Percentiles rank a stretch among this genome's conserved stretches.
Evolutionary conservation across 106 monocot genomes (phyloP).

Genomic region (Dendrobium catenatum): DNA sequence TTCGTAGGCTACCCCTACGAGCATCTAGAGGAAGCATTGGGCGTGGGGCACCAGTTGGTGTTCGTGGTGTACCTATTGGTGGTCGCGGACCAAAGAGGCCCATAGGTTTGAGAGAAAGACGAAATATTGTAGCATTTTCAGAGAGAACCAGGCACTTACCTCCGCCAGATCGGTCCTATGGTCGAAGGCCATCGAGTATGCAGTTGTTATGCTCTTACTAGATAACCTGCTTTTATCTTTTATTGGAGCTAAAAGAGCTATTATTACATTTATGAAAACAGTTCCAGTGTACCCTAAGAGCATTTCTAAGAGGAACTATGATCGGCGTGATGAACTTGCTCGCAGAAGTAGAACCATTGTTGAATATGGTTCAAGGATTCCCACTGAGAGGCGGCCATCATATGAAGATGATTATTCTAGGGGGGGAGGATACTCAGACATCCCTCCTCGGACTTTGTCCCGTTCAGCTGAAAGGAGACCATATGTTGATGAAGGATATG

Average conservation of each 20-base stretch:
- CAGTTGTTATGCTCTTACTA: neutral
- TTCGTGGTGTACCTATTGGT: conserved; percentile 22
- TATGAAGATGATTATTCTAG: conserved; percentile 73
- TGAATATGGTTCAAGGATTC: conserved; percentile 55
- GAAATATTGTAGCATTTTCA: conserved; percentile 29
- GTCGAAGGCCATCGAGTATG: conserved; percentile 55
- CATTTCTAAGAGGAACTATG: conserved; percentile 58
- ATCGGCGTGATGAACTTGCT: conserved; percentile 41
- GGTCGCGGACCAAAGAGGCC: conserved; percentile 38
- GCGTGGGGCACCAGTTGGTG: conserved; percentile 20
- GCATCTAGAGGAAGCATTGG: conserved; percentile 4
- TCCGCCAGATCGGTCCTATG: conserved; percentile 68
- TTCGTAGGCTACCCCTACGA: conserved; percentile 34
- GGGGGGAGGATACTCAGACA: conserved; percentile 57
- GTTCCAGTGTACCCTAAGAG: conserved; percentile 56
- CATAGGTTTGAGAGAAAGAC: conserved; percentile 45
- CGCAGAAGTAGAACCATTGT: conserved; percentile 45
- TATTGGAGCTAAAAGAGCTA: neutral
- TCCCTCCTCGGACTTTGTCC: conserved; percentile 40
- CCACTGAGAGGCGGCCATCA: conserved; percentile 40
- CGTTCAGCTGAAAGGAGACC: conserved; percentile 44
- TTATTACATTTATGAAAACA: conserved; percentile 4
- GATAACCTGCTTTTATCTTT: neutral
- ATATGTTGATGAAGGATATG: conserved; percentile 77
- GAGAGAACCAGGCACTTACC: conserved; percentile 61